Conservation (phyloP, 331 rosid genomes). For the Quercus phellos region DNA sequence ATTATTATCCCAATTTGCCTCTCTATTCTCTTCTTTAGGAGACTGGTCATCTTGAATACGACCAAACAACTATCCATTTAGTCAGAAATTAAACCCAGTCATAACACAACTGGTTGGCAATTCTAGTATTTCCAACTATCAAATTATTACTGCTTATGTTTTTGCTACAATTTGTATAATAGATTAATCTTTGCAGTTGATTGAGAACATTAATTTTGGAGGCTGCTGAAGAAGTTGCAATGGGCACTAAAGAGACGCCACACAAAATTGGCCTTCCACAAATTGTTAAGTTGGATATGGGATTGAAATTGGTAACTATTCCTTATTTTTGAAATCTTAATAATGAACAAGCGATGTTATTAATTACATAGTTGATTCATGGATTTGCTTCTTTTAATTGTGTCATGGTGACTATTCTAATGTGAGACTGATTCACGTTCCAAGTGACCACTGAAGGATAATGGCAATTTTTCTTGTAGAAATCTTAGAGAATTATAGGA, state of each 20-base stretch:
- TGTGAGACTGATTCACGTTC: not conserved
- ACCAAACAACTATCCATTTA: no score
- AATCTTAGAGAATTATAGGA: not conserved
- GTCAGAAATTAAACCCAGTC: no score
- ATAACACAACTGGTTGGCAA: no score
- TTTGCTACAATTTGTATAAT: no score
- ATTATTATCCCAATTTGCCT: no score
- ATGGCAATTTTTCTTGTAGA: not conserved
- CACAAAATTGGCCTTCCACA: slow-evolving; percentile 43
- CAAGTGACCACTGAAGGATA: not conserved
- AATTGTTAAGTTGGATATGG: slow-evolving; percentile 56
- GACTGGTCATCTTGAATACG: no score
- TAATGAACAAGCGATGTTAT: not conserved
- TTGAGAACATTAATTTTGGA: not conserved
- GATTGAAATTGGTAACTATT: slow-evolving; percentile 58
- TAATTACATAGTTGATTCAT: not conserved
- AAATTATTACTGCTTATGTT: no score
- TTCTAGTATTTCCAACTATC: no score
- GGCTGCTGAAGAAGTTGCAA: slow-evolving; percentile 27
- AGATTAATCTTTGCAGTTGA: not conserved
- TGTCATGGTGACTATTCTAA: not conserved
- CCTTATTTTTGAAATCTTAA: not conserved
- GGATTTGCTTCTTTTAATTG: not conserved
- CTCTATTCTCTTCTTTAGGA: no score
- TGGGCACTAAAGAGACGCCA: slow-evolving; percentile 32